These are phyloP conservation scores for Pythium pectinolyticum DNA, from an alignment of 352 stramenopile genomes.

Conservation along the genomic window DNA sequence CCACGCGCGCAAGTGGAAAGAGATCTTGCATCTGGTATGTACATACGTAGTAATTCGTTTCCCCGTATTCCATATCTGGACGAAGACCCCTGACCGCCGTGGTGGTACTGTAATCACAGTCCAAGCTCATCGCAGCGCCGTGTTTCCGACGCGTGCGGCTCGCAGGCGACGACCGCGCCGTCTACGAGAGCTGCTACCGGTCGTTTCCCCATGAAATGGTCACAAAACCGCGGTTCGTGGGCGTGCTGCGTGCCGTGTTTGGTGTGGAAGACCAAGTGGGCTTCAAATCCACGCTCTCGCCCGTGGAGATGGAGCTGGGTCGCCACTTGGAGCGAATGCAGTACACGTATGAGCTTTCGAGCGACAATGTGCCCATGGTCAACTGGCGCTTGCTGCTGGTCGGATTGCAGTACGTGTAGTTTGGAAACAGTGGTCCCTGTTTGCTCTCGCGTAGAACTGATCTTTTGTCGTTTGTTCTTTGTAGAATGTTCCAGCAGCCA, in stretches of 20 bases:
- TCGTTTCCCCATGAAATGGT: constrained; percentile 70
- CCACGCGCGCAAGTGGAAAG: constrained; percentile 61
- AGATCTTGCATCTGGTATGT: constrained; percentile 51
- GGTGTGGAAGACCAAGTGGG: constrained; percentile 37
- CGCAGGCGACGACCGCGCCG: constrained; percentile 53
- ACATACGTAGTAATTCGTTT: constrained; percentile 2
- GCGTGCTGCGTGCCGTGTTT: constrained; percentile 60
- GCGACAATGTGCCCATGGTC: constrained; percentile 49
- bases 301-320: constrained; percentile 37
- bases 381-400: constrained; percentile 72
- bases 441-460: neutral
- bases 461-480: neutral
- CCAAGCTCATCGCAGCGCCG: constrained; percentile 39
- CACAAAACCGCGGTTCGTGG: constrained; percentile 64
- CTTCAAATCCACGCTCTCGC: constrained; percentile 23
- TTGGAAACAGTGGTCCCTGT: neutral
- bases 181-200: constrained; percentile 73
- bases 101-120: constrained; percentile 18
- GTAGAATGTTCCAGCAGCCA: constrained; percentile 58
- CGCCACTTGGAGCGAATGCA: constrained; percentile 62
- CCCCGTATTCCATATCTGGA: neutral
- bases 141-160: constrained; percentile 52
- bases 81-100: no score
- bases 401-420: constrained; percentile 39
- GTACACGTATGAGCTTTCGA: constrained; percentile 57